These are phyloP conservation scores for Kazachstania africana DNA, from an alignment of 805 yeast species.

Conservation along the genomic window DNA sequence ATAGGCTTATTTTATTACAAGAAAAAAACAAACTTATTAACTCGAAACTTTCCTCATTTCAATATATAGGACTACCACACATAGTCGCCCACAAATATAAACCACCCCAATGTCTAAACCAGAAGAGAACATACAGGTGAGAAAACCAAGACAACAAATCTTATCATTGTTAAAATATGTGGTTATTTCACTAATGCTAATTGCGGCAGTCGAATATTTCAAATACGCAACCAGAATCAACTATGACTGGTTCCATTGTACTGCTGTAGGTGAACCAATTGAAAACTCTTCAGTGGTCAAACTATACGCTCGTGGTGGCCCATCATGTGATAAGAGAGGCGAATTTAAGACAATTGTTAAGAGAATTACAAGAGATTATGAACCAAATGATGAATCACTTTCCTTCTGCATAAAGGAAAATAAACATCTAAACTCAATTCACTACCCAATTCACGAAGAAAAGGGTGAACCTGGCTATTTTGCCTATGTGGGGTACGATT, in stretches of 20 bases:
- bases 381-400: constrained; percentile 27
- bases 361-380: constrained; percentile 29
- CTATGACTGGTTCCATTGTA: constrained; percentile 37
- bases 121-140: too few relatives aligned
- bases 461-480: constrained; percentile 27
- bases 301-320: constrained; percentile 31
- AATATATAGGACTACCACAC: too few relatives aligned
- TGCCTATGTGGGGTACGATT: constrained; percentile 24
- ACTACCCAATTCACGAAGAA: constrained; percentile 24
- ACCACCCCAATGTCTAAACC: too few relatives aligned
- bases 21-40: too few relatives aligned
- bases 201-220: constrained; percentile 34
- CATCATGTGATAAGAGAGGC: constrained; percentile 35
- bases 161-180: constrained; percentile 20
- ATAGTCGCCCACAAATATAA: too few relatives aligned
- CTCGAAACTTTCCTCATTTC: too few relatives aligned
- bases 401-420: constrained; percentile 31
- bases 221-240: constrained; percentile 30
- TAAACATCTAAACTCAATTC: constrained; percentile 14
- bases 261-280: constrained; percentile 21
- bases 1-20: too few relatives aligned
- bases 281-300: constrained; percentile 21
- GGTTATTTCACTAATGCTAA: constrained; percentile 19
- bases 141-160: neutral
- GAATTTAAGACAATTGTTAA: constrained; percentile 31